Conservation (phyloP, 345 rosid species). For the Pistacia atlantica region DNA sequence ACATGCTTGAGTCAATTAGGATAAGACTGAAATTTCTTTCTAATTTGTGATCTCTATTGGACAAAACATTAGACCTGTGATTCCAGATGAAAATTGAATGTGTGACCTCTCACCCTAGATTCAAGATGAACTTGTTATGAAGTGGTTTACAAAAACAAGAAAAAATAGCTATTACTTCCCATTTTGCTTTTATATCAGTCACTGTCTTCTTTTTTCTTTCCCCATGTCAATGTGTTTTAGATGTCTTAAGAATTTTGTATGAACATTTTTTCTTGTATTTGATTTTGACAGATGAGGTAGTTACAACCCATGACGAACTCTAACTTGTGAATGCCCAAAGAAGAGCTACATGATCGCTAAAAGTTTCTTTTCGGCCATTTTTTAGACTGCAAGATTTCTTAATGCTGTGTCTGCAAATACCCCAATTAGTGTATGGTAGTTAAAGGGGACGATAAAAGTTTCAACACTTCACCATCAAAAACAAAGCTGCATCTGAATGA, state of each 20-base stretch:
- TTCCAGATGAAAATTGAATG: background rate
- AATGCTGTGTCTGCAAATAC: no score
- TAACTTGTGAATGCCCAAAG: constrained; percentile 24
- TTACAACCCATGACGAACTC: constrained; percentile 51
- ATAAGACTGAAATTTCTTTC: background rate
- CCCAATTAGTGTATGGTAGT: no score
- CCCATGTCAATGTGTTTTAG: background rate
- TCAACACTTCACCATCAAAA: no score
- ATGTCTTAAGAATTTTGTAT: background rate
- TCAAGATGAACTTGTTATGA: constrained; percentile 2
- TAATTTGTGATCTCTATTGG: background rate
- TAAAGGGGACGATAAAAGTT: no score
- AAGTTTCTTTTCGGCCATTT: background rate
- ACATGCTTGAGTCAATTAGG: background rate
- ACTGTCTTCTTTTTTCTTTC: background rate
- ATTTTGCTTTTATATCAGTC: background rate
- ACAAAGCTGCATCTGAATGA: no score
- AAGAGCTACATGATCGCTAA: constrained; percentile 2
- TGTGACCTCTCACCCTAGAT: background rate
- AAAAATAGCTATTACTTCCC: background rate
- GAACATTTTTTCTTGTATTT: constrained; percentile 5
- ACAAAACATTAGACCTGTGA: background rate
- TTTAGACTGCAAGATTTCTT: no score
- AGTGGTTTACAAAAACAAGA: background rate
- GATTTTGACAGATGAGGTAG: constrained; percentile 33